phyloP scores from a whole-genome alignment of 2,329 filamentous ascomycete species.

The Dactylellina cionopaga region DNA sequence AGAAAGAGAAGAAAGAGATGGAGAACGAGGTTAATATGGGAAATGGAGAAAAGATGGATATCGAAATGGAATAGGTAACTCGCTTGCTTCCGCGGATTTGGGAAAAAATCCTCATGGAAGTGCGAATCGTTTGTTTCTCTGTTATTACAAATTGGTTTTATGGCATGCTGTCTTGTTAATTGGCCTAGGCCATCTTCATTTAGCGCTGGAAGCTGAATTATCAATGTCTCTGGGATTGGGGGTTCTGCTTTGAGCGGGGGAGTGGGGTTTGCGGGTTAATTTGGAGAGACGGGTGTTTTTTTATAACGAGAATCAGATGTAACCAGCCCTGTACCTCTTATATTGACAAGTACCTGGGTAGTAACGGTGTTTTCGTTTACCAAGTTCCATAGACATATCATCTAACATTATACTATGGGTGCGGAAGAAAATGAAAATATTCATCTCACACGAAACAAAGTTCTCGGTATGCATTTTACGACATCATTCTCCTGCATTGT shows the following conservation, averaged over 20 bases:
- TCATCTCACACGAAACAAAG: too few relatives aligned
- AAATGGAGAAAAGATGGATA: too few relatives aligned
- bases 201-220: conserved; percentile 12
- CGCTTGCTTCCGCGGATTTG: conserved; percentile 49
- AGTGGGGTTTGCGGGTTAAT: conserved; percentile 13
- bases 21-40: conserved; percentile 19
- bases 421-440: too few relatives aligned
- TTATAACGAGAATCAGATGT: too few relatives aligned
- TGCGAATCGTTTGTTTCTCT: conserved; percentile 58
- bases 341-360: too few relatives aligned
- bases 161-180: not conserved
- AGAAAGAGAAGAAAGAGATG: conserved; percentile 12
- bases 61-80: not conserved
- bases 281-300: not conserved
- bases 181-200: conserved; percentile 22
- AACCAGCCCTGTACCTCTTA: too few relatives aligned
- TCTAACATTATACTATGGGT: too few relatives aligned
- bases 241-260: conserved; percentile 18
- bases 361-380: too few relatives aligned
- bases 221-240: conserved; percentile 32
- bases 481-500: too few relatives aligned
- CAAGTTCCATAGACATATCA: too few relatives aligned
- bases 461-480: too few relatives aligned
- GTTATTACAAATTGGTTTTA: conserved; percentile 39
- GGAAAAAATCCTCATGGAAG: too few relatives aligned